Conservation (phyloP, 768 basidiomycete genomes). For the Xerocomus spinulosus region DNA sequence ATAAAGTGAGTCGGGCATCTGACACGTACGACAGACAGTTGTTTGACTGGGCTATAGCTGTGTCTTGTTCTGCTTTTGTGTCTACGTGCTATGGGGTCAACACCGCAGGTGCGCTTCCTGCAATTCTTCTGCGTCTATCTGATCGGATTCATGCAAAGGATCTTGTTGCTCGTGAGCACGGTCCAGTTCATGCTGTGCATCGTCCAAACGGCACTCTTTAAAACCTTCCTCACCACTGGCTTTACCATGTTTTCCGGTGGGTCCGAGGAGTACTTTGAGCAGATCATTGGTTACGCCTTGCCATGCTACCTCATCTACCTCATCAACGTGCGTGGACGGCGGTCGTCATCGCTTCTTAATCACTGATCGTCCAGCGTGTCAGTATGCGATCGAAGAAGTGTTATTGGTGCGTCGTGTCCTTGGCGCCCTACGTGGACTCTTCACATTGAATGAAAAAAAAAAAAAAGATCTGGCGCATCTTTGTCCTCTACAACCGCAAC, state of each 20-base stretch:
- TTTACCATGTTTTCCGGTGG: background rate
- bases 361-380: background rate
- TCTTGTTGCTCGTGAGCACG: conserved; percentile 5
- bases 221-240: background rate
- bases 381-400: conserved; percentile 16
- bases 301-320: conserved; percentile 15
- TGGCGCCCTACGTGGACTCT: background rate
- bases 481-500: conserved; percentile 9
- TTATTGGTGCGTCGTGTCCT: conserved; percentile 13
- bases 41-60: conserved; percentile 7
- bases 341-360: too few relatives aligned
- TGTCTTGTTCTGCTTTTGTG: conserved; percentile 16
- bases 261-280: conserved; percentile 2
- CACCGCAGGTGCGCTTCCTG: background rate
- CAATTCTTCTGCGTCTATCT: background rate
- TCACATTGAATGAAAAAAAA: background rate
- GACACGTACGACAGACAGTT: too few relatives aligned
- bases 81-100: conserved; percentile 12
- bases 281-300: background rate
- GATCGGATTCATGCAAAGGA: background rate
- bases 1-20: conserved; percentile 12
- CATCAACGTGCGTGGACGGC: conserved; percentile 19
- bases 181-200: conserved; percentile 8
- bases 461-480: conserved; percentile 28
- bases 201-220: conserved; percentile 2